Evolutionary conservation across 306 rosid species (phyloP), one percentile per base, ranked within the genome.

Genomic region (Purshia tridentata): DNA sequence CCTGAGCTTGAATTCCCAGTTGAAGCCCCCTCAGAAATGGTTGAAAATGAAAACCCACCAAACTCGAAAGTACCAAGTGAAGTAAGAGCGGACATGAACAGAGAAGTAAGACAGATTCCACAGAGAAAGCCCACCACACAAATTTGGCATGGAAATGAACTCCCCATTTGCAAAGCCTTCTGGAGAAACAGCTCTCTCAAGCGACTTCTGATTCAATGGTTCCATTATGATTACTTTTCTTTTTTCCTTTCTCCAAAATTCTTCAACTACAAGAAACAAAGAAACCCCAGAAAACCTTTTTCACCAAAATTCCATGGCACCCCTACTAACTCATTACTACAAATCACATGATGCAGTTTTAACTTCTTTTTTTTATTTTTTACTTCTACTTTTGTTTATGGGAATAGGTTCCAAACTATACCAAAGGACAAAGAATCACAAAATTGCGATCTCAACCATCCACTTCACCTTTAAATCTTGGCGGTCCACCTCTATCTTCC

Each of bases 51-150:
- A 54, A 78, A 19, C 15, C 88, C 83, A 11, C 84, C 90, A 78
- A 87, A 66, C 78, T 89, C 86, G 60, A 87, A 81, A 60, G 90
- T 51, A 6, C 87, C 90, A 67, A 91, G 74, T 15, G 98, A 91
- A 71, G 98, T 85, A 45, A 93, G 83, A 76, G 92, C 81, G 66
- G 97, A 96, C 70, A 91, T 60, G 79, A 91, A 86, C 50, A 93
- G 72, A 80, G 88, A 79, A 41, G 97, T 82, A 16, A 93, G 84
- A 70, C 98, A 89, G 29, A 93, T 81, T 67, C 98, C 98, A 60
- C 88, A 85, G 1, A 93, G 91, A 83, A 93, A 88, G 37, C 98
- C 98, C 75, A 86, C 87, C 58, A 88, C 97, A 84, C 98, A 93
- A 72, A 91, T 84, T 81, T 89, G 96, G 60, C 98, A 93, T 12